Evolutionary conservation across 768 basidiomycete genomes (phyloP), one percentile per base, ranked within the genome.

Genomic region (Tricholoma terreum): DNA sequence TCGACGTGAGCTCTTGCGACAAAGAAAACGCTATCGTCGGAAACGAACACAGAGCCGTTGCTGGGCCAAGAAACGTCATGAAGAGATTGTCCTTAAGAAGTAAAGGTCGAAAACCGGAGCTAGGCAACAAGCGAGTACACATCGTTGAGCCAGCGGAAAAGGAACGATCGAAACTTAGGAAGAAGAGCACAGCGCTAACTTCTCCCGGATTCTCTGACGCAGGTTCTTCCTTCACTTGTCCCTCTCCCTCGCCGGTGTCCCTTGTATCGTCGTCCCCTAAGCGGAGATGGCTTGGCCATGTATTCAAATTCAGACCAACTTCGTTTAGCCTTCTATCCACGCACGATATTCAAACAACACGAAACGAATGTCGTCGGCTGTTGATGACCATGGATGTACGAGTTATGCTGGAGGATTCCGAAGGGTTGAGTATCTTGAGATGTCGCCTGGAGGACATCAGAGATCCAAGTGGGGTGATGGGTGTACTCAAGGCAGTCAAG

Each of bases 261-360:
- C 77, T 43, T 71, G 72, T 73, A 55, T 72, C 70, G 54, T 65
- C 71, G 19, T 73, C 75, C 24, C 81, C 84, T 15, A 86, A 81
- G 72, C 83, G 84, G 59, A 83, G 80, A 51, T 98, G 95, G 96
- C 83, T 99, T 59, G 85, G 85, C 43, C 90, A 86, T 64, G 81
- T 97, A 40, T 95, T 98, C 81, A 89, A 84, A 68, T 87, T 92
- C 75, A 92, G 88, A 65, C 85, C 90, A 0, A 75, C 83, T 30
- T 78, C 73, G 30, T 84, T 83, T 56, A 71, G 63, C 35, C 75
- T 94, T 10, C 70, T 83, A 42, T 92, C 88, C 4, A 70, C 77
- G 12, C 77, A 80, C 55, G 84, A 86, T 57, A 70, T 79, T 10
- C 77, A 84, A 59, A 84, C 80, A 38, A 90, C 93, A 6, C 77